phyloP scores from a whole-genome alignment of 768 basidiomycete genomes.

The Rhodosporidiobolus sp. region DNA sequence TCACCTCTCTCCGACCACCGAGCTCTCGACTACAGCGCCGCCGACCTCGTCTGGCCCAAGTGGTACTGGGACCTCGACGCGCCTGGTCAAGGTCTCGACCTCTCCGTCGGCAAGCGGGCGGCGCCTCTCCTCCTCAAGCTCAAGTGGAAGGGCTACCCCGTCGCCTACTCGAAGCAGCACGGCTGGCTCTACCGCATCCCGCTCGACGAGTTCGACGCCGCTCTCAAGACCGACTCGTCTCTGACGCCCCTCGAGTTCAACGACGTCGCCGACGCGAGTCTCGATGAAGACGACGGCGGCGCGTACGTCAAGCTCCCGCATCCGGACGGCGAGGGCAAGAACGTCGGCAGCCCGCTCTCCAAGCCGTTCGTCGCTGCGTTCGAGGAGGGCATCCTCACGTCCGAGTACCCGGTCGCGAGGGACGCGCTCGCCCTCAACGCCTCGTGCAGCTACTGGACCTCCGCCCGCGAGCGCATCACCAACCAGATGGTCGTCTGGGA shows the following conservation, averaged over 20 bases:
- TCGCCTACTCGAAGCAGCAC: constrained; percentile 78
- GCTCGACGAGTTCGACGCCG: constrained; percentile 22
- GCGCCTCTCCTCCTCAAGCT: constrained; percentile 80
- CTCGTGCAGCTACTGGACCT: constrained; percentile 96
- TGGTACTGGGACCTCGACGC: constrained; percentile 85
- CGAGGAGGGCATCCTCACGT: constrained; percentile 79
- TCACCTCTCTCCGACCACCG: background rate
- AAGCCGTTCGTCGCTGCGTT: constrained; percentile 87
- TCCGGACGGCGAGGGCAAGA: constrained; percentile 88
- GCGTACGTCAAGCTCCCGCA: constrained; percentile 90
- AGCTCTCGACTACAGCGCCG: background rate
- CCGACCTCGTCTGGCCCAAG: constrained; percentile 68
- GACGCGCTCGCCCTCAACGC: constrained; percentile 88
- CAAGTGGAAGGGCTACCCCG: constrained; percentile 80
- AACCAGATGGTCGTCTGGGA: constrained; percentile 94
- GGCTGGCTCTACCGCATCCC: constrained; percentile 89
- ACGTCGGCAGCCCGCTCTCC: constrained; percentile 87
- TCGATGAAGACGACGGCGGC: constrained; percentile 56
- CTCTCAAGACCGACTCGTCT: constrained; percentile 52
- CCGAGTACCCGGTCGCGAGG: constrained; percentile 70
- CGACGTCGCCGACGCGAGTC: constrained; percentile 60
- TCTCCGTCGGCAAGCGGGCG: constrained; percentile 77
- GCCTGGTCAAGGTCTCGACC: constrained; percentile 66
- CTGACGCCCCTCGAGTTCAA: constrained; percentile 59
- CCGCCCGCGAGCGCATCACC: constrained; percentile 80